Base-by-base conservation (phyloP, 805 yeast species). In the Candida taoyuanica region DNA sequence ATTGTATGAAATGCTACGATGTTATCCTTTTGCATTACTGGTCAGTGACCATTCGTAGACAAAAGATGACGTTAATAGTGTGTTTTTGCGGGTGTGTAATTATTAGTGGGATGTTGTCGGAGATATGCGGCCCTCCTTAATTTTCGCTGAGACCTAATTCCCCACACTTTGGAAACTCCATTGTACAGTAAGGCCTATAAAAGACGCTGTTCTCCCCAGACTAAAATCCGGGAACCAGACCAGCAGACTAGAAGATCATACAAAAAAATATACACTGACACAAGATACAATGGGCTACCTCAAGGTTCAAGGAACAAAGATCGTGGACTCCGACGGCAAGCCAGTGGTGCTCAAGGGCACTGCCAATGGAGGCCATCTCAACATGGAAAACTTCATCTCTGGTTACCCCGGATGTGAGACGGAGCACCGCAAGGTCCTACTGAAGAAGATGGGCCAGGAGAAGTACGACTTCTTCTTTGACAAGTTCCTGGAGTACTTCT, bases 301-400 rank as follows among this genome's bases (percentile, higher is more conserved):
- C 35, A 63, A 53, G 52, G 70, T 65, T 17, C 36, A 62, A 41
- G 76, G 73, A 7, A 68, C 74, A 16, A 68, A 71, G 41, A 71
- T 72, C 42, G 73, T 70, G 29, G 71, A 70, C 44, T 58, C 48
- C 9, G 48, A 55, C n/a, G 74, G 62, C 5, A 39, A 44, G 3
- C 58, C 62, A 5, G 60, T 72, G 7, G 63, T 71, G 15, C 62
- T 71, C 37, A 66, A 62, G 40, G 77, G 76, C 13, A 52, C 72
- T 28, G 75, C 73, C 31, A 60, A 57, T 29, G 76, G 76, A 30
- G 74, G 74, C 30, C 72, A 67, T 41, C 62, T 72, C 43, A 72
- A 71, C 52, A 71, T 71, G 76, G 76, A 72, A 52, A 72, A 72
- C 53, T 72, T 72, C 65, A 72, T 72, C 46, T 71, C 75, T 20